Conservation (phyloP, 2,329 filamentous ascomycete genomes). For the Tolypocladium sp. region DNA sequence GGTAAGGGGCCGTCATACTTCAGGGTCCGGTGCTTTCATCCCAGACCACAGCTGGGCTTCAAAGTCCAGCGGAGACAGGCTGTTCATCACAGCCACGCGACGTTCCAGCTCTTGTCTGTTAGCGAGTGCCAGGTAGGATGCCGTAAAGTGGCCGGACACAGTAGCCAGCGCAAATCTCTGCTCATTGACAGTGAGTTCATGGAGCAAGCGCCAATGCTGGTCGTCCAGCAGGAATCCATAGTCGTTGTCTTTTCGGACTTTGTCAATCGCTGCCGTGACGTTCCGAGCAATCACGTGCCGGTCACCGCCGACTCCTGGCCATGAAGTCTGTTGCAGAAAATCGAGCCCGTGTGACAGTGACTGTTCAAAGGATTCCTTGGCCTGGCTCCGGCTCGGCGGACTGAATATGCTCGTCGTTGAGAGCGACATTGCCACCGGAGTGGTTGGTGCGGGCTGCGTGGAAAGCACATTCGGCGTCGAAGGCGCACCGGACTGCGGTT, state of each 20-base stretch:
- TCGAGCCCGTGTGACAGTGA: constrained; percentile 4
- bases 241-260: constrained; percentile 11
- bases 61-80: constrained; percentile 16
- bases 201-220: constrained; percentile 24
- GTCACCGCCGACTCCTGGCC: neutral
- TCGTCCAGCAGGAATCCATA: constrained; percentile 21
- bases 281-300: constrained; percentile 5
- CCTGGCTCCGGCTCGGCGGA: constrained; percentile 9
- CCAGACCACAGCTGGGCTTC: constrained; percentile 9
- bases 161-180: constrained; percentile 22
- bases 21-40: constrained; percentile 15
- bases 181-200: constrained; percentile 11
- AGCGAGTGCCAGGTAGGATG: constrained; percentile 18
- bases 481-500: neutral
- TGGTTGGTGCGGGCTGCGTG: neutral
- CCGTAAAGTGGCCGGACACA: constrained; percentile 13
- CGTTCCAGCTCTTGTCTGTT: constrained; percentile 14
- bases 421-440: neutral
- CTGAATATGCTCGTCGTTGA: constrained; percentile 10
- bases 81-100: constrained; percentile 15
- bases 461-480: neutral
- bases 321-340: neutral
- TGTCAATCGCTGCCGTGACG: constrained; percentile 16
- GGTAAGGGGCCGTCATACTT: constrained; percentile 16
- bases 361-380: constrained; percentile 15